These are phyloP conservation scores for Hemerocallis citrina DNA, from an alignment of 106 monocot genomes.

Conservation along the genomic window DNA sequence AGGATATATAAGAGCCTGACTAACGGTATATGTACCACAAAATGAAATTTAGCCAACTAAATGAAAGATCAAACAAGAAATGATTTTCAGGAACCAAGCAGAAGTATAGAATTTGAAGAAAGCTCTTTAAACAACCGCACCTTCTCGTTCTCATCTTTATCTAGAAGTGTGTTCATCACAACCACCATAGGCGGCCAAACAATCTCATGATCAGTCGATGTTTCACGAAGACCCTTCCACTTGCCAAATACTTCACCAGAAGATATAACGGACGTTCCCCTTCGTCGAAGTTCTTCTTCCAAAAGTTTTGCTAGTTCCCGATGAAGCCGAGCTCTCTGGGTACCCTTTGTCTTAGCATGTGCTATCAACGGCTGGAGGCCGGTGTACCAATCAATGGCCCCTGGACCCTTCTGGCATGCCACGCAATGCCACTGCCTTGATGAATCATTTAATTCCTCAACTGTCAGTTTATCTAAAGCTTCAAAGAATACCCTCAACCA, in stretches of 20 bases:
- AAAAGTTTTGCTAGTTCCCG: constrained; percentile 64
- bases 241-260: constrained; percentile 71
- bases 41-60: no score
- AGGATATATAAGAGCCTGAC: no score
- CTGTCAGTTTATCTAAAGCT: constrained; percentile 32
- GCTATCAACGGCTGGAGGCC: constrained; percentile 78
- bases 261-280: constrained; percentile 51
- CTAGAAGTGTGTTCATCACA: constrained; percentile 78
- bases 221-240: constrained; percentile 68
- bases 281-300: constrained; percentile 73
- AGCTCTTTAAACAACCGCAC: constrained; percentile 12
- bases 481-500: constrained; percentile 79
- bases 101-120: neutral
- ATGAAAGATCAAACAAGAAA: no score
- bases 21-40: no score
- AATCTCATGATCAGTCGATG: constrained; percentile 57
- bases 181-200: constrained; percentile 97
- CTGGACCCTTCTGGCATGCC: constrained; percentile 78
- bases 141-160: constrained; percentile 71
- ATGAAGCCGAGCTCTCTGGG: constrained; percentile 65
- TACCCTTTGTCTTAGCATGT: constrained; percentile 83
- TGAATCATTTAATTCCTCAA: constrained; percentile 52
- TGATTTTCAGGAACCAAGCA: no score
- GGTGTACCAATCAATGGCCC: constrained; percentile 91
- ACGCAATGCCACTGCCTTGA: constrained; percentile 90